Base-by-base conservation (phyloP, 768 basidiomycete genomes). In the Heimioporus sp. region DNA sequence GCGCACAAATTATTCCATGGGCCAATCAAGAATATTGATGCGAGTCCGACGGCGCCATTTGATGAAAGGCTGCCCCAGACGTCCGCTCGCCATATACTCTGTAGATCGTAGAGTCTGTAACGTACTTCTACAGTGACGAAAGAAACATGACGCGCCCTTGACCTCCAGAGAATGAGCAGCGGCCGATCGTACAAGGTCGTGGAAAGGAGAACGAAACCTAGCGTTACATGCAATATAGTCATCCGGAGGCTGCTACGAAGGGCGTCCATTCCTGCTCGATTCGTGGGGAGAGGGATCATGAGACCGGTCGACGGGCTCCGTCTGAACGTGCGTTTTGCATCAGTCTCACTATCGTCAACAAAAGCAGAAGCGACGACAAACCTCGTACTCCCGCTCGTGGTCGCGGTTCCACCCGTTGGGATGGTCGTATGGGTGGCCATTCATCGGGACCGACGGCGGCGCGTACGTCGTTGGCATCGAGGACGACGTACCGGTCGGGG, bases 1-100 rank as follows among this genome's bases (percentile, higher is more conserved):
- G 87, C 87, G 1, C 79, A 69, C 34, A 80, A 83, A 52, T 89
- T 86, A 86, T 89, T 88, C 70, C 75, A 68, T 20, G 86, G 86
- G 0, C 86, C 86, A 16, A 72, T 87, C 44, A 67, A 71, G 56
- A 87, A 76, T 47, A 63, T 80, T 12, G 70, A 76, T 40, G 69
- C 17, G 5, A 38, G 46, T 15, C 5, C 41, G 17, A 32, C 19
- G 15, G 46, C 9, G 17, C 59, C 56, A 15, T 21, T 49, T 1
- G 49, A 54, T 28, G 51, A 54, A 36, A 62, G 68, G 44, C 35
- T 46, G 46, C 28, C 48, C n/a, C 49, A 50, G 43, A 47, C 24
- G 6, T 28, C 24, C 24, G 24, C 24, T 5, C 24, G 24, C 24
- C 24, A 28, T 6, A 28, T 28, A 28, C 3, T 28, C 24, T 28